Percentiles rank a stretch among this genome's conserved stretches.
Evolutionary conservation across 106 monocot genomes (phyloP).

Genomic region (Dendrobium nobile): DNA sequence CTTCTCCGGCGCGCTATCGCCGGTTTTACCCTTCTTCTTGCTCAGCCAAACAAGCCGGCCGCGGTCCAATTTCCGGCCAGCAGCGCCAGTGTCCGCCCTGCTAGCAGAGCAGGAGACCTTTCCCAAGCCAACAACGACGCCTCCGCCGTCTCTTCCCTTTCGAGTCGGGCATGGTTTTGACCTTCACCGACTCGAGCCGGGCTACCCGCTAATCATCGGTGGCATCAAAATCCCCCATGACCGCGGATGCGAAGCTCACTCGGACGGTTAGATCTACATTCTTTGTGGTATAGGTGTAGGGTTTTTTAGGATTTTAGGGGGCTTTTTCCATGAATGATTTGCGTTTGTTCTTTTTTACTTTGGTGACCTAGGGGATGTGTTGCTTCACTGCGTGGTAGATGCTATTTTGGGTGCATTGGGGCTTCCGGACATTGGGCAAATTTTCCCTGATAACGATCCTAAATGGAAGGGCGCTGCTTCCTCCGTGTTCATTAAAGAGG

Average conservation of each 20-base stretch:
- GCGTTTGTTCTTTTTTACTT: background rate
- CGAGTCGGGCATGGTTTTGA: slow-evolving; percentile 95
- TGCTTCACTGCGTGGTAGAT: slow-evolving; percentile 98
- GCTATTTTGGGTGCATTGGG: slow-evolving; percentile 93
- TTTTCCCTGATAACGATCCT: slow-evolving; percentile 89
- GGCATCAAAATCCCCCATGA: slow-evolving; percentile 90
- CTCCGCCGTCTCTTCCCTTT: slow-evolving; percentile 62
- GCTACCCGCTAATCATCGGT: slow-evolving; percentile 91
- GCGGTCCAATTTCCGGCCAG: background rate
- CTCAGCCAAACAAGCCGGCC: background rate
- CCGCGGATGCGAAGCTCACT: slow-evolving; percentile 91
- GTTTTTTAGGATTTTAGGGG: background rate
- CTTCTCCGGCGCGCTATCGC: background rate
- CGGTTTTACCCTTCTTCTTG: background rate
- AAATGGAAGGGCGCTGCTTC: slow-evolving; percentile 86
- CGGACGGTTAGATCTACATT: slow-evolving; percentile 52
- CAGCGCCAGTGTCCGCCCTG: background rate
- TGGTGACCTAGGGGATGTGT: slow-evolving; percentile 62
- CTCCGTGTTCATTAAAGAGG: slow-evolving; percentile 81
- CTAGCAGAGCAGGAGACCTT: background rate
- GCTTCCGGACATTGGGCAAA: slow-evolving; percentile 91
- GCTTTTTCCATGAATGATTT: background rate
- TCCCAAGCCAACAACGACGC: background rate
- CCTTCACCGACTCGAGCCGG: slow-evolving; percentile 93
- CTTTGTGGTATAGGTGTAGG: background rate